phyloP scores from a whole-genome alignment of 768 basidiomycete species.

The Pisolithus albus region DNA sequence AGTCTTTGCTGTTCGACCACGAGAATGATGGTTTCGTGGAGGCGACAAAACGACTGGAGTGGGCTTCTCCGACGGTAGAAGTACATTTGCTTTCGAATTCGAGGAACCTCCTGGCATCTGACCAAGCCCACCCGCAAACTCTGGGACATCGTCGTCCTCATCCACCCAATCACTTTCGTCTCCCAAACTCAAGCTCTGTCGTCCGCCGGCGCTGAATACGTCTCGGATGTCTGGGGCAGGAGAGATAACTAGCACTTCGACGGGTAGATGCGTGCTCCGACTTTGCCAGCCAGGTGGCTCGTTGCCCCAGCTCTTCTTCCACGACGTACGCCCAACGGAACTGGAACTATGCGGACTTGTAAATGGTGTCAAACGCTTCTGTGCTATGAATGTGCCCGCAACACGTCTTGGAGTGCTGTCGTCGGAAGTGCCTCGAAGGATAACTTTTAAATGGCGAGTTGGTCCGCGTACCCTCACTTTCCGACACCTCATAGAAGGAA shows the following conservation, averaged over 20 bases:
- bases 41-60: constrained; percentile 41
- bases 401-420: constrained; percentile 35
- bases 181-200: constrained; percentile 50
- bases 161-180: constrained; percentile 89
- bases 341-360: constrained; percentile 44
- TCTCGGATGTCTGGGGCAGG: constrained; percentile 55
- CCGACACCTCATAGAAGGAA: constrained; percentile 71
- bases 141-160: constrained; percentile 68
- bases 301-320: constrained; percentile 87
- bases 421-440: constrained; percentile 43
- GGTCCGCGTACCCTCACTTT: constrained; percentile 57
- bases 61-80: constrained; percentile 29
- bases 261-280: constrained; percentile 55
- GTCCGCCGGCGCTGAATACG: constrained; percentile 55
- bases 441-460: constrained; percentile 56
- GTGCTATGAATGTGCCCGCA: constrained; percentile 67
- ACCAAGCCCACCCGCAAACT: constrained; percentile 74
- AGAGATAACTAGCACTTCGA: constrained; percentile 73
- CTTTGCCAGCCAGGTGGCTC: constrained; percentile 86
- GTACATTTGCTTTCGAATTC: constrained; percentile 17
- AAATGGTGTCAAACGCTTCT: constrained; percentile 75
- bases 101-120: constrained; percentile 38
- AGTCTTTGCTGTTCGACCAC: constrained; percentile 30
- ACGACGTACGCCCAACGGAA: constrained; percentile 60
- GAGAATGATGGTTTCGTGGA: constrained; percentile 38